Percentiles rank a stretch among this genome's conserved stretches.
These are phyloP conservation scores for Hypoxylon sp. DNA, from an alignment of 2,329 filamentous ascomycete species.

Conservation along the genomic window DNA sequence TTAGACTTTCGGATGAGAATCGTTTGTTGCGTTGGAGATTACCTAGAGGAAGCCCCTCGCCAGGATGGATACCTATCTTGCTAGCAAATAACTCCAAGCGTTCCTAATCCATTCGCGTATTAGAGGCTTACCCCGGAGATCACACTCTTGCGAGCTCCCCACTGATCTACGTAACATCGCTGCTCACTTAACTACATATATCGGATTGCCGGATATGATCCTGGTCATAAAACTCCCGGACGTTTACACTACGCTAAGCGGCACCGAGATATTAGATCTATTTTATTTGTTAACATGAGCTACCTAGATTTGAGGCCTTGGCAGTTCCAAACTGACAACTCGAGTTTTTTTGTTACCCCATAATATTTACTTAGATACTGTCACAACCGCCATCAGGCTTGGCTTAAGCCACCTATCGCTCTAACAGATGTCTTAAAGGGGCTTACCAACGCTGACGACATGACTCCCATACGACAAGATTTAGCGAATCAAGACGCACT, in stretches of 20 bases:
- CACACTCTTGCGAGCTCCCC: slow-evolving; percentile 19
- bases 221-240: slow-evolving; percentile 18
- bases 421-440: slow-evolving; percentile 25
- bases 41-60: not conserved
- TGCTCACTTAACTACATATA: slow-evolving; percentile 29
- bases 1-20: not conserved
- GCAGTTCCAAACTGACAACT: not conserved
- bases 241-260: not conserved
- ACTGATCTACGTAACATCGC: slow-evolving; percentile 36
- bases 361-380: slow-evolving; percentile 3
- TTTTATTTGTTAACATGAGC: slow-evolving; percentile 12
- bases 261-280: slow-evolving; percentile 9
- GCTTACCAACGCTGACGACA: slow-evolving; percentile 19
- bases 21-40: slow-evolving; percentile 10
- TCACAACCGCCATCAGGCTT: slow-evolving; percentile 8
- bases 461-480: slow-evolving; percentile 18
- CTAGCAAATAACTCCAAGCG: slow-evolving; percentile 2
- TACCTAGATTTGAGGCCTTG: slow-evolving; percentile 10
- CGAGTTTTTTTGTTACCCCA: not conserved
- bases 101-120: not conserved
- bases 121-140: slow-evolving; percentile 28
- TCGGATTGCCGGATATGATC: slow-evolving; percentile 27
- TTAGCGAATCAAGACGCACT: slow-evolving; percentile 15
- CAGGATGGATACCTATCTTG: not conserved
- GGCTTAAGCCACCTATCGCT: slow-evolving; percentile 22